Evolutionary conservation across 768 basidiomycete species (phyloP), one percentile per base, ranked within the genome.

Genomic region (Tylopilus cervinicoccineus): DNA sequence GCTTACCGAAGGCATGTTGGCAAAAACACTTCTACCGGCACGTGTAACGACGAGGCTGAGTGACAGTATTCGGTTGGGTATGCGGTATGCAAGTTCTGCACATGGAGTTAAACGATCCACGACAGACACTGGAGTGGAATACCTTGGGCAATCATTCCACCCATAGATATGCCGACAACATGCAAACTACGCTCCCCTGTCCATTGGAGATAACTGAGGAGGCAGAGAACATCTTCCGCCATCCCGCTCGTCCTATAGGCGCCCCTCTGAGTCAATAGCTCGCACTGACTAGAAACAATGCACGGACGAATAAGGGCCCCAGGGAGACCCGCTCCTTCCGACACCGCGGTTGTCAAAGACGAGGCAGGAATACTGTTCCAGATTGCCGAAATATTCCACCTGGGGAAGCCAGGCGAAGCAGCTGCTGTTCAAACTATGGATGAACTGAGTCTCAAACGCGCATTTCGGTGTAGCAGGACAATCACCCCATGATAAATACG

Each of bases 311-410:
- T 91, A 92, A 1, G 88, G 87, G 1, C 88, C 90, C 37, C 72
- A 66, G 0, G 88, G 88, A 34, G 79, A 72, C 6, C 74, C 78
- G 26, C 84, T 88, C 63, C 88, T 78, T 7, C 90, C 90, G 8
- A 87, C 87, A 2, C 90, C 90, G 33, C 90, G 77, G 63, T 93
- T 91, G 65, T 93, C 90, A 60, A 92, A 90, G 5, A 88, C 86
- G 3, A 92, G 71, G 14, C 78, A 69, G 0, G 80, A 75, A 58
- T 84, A 86, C 27, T 79, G 69, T 14, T 71, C 67, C 13, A 74
- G 64, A 16, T 60, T 65, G 7, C 75, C 72, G 55, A 92, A 90
- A 60, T 84, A 72, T 4, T 74, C 63, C 4, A 91, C 83, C 62
- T 91, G 87, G 1, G 69, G 58, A 0, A 62, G 59, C 88, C 86